Evolutionary conservation across 805 yeast species (phyloP).

Genomic region (Saturnispora mendoncae): DNA sequence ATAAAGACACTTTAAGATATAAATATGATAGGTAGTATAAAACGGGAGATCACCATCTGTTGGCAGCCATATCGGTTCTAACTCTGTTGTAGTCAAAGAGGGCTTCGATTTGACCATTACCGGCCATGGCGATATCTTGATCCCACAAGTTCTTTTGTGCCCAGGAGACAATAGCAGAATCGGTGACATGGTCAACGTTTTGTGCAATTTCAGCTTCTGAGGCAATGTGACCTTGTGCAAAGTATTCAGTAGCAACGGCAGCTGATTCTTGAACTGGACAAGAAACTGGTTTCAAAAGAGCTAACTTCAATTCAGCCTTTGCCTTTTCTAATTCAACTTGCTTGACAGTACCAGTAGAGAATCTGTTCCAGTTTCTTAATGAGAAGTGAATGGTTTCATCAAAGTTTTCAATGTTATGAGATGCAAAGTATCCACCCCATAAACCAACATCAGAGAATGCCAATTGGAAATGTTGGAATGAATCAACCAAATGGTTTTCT

Average conservation of each 20-base stretch:
- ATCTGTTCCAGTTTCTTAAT: conserved; percentile 82
- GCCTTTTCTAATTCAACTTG: conserved; percentile 74
- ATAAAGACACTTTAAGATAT: conserved; percentile 5
- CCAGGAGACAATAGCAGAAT: conserved; percentile 58
- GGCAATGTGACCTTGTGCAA: conserved; percentile 53
- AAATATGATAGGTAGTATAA: conserved; percentile 6
- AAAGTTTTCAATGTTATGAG: conserved; percentile 47
- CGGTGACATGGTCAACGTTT: conserved; percentile 54
- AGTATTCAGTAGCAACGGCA: conserved; percentile 46
- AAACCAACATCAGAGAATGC: conserved; percentile 73
- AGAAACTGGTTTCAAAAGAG: conserved; percentile 39
- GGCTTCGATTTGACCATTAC: conserved; percentile 80
- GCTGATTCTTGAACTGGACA: conserved; percentile 36
- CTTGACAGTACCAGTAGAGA: conserved; percentile 57
- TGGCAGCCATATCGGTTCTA: conserved; percentile 84
- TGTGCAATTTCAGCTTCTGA: conserved; percentile 52
- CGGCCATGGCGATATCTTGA: conserved; percentile 75
- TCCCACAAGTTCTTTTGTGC: conserved; percentile 73
- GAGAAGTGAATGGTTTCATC: conserved; percentile 78
- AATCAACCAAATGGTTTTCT: conserved; percentile 66
- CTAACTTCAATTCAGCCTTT: conserved; percentile 61
- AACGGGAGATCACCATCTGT: conserved; percentile 54
- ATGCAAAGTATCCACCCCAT: conserved; percentile 72
- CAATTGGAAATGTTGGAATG: conserved; percentile 60
- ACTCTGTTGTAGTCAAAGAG: conserved; percentile 76